These are phyloP conservation scores for Fraxinus xanthoxyloides DNA, from an alignment of 305 asterid species.

Conservation along the genomic window DNA sequence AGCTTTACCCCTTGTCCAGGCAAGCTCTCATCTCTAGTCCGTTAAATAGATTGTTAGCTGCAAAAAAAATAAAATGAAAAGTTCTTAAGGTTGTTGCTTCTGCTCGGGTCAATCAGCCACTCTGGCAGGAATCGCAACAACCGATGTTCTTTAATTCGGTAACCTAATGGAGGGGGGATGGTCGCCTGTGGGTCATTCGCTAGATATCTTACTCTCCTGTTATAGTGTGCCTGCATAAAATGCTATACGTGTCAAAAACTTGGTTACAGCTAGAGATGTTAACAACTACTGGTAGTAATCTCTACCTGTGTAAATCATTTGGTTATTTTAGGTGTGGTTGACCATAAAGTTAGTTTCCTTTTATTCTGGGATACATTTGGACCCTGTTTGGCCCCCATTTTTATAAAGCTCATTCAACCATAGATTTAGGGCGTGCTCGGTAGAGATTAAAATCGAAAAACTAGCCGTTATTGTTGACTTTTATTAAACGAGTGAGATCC, in stretches of 20 bases:
- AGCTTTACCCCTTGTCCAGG: slow-evolving; percentile 69
- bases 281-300: neutral
- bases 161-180: neutral
- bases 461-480: too few species aligned
- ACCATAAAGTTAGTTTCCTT: neutral
- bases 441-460: too few species aligned
- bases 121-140: neutral
- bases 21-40: slow-evolving; percentile 26
- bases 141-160: neutral
- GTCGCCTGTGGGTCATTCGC: neutral
- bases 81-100: neutral
- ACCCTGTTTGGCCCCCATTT: neutral
- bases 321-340: neutral
- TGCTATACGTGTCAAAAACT: neutral
- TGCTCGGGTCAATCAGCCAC: neutral
- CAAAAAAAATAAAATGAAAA: neutral
- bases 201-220: neutral
- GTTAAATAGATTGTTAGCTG: neutral
- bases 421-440: too few species aligned
- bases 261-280: neutral
- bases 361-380: neutral
- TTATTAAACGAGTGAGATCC: too few species aligned
- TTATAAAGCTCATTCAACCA: neutral
- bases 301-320: neutral
- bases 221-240: neutral